Percentiles rank a stretch among this genome's conserved stretches.
Conservation (phyloP, 441 rosid genomes). For the Arabidopsis lyrata region DNA sequence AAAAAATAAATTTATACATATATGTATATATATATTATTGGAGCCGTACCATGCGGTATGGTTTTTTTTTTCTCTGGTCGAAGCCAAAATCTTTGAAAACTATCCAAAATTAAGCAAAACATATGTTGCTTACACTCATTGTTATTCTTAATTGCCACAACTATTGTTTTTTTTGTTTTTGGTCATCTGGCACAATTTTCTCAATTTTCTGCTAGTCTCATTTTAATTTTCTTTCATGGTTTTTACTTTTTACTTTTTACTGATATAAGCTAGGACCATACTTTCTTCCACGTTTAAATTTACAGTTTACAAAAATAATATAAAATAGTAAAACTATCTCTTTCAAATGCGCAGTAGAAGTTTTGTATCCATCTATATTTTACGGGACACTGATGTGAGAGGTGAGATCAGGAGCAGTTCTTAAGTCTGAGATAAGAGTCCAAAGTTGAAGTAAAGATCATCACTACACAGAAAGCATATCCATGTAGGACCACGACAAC, state of each 20-base stretch:
- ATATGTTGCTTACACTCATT: neutral
- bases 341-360: constrained; percentile 19
- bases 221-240: neutral
- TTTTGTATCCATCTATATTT: constrained; percentile 17
- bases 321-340: neutral
- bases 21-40: too few species aligned
- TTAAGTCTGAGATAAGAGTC: constrained; percentile 42
- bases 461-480: constrained; percentile 43
- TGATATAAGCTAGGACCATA: neutral
- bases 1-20: too few species aligned
- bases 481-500: constrained; percentile 49
- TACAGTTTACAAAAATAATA: neutral
- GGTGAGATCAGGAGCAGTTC: constrained; percentile 44
- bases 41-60: too few species aligned
- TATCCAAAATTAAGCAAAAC: too few species aligned
- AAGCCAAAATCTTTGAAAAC: too few species aligned
- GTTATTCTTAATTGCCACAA: neutral
- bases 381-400: constrained; percentile 44
- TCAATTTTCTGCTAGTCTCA: neutral
- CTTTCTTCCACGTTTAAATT: neutral
- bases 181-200: neutral
- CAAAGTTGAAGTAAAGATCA: constrained; percentile 46
- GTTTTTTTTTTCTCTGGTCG: too few species aligned
- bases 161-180: neutral
- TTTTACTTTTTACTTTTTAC: too few species aligned